Evolutionary conservation across 208 protist species (phyloP), one percentile per base, ranked within the genome.

Genomic region (Tetramitus jugosus): DNA sequence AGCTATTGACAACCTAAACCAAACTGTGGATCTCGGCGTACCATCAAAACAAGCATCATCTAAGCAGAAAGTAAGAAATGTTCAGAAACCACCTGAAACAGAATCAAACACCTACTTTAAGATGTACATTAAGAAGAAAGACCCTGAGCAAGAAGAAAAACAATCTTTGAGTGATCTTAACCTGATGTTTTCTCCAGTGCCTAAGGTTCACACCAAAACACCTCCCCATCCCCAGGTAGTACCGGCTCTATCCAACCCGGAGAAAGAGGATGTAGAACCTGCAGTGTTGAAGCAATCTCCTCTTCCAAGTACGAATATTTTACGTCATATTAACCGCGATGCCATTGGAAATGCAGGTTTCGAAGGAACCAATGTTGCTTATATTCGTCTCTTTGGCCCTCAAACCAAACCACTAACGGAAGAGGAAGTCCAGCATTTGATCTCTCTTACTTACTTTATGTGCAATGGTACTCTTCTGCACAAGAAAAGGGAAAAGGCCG

Each of bases 61-160:
- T n/a, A n/a, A n/a, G n/a, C n/a, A n/a, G n/a, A n/a, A n/a, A n/a
- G n/a, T n/a, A n/a, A n/a, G n/a, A n/a, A n/a, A n/a, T n/a, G n/a
- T n/a, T n/a, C n/a, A n/a, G n/a, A n/a, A n/a, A n/a, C 29, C 56
- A 62, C 4, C 4, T 62, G 20, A 23, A 8, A 33, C 29, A 62
- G 56, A 29, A 7, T 23, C 26, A 7, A 62, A 33, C 56, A 29
- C 23, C 7, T 71, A 71, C 26, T 71, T 40, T n/a, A 71, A 49
- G 6, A 71, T 71, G 65, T 49, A 71, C 17, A 71, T 71, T 8
- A 71, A 49, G 20, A 71, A 71, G 13, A 42, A 42, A n/a, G 65
- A 71, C 33, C 39, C 65, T 31, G 49, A 71, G n/a, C 0, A 6
- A 37, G 26, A 43, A 10, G 35, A 69, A 6, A 37, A 69, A 29